Base-by-base conservation (phyloP, 345 rosid species). In the Boechera stricta region DNA sequence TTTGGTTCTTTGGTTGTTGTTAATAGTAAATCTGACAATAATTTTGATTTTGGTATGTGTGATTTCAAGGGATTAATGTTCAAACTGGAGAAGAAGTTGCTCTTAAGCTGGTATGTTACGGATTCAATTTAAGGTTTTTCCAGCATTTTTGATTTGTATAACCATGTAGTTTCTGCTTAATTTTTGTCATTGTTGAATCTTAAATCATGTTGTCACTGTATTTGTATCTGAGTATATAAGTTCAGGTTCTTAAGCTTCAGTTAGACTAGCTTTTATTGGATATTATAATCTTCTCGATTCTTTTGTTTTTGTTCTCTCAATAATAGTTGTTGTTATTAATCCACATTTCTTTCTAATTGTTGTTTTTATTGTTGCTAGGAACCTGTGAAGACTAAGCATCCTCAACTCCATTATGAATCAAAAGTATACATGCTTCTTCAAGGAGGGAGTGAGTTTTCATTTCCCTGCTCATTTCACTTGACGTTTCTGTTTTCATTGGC, bases 11-110 rank as follows among this genome's bases (percentile, higher is more conserved):
- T 57, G 10, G n/a, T 71, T 5, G 3, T 45, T n/a, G 2, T 48
- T 61, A 31, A 3, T 1, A 44, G 47, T 60, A 1, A 61, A 55
- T 72, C 58, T 74, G 57, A 65, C n/a, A 0, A 1, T 53, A 24
- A 10, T 42, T 57, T 60, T 72, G 74, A 51, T 72, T 55, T 60
- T 8, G 12, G 65, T 55, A 8, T 52, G 10, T 53, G 26, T 47
- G 31, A 69, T 58, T 59, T 74, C 10, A 55, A 90, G 96, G 90
- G 69, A 87, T 85, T 32, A 90, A 90, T 84, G 84, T 87, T 54
- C 92, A 90, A 77, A 88, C 93, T 18, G 90, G 96, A 79, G 96
- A 90, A 75, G 96, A 90, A 79, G 92, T 90, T 82, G 93, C 88
- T 81, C 87, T 88, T 78, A 90, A 90, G 81, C 84, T 90, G 92